Base-by-base conservation (phyloP, 1,139 yeast species). In the Scheffersomyces cryptocercus region DNA sequence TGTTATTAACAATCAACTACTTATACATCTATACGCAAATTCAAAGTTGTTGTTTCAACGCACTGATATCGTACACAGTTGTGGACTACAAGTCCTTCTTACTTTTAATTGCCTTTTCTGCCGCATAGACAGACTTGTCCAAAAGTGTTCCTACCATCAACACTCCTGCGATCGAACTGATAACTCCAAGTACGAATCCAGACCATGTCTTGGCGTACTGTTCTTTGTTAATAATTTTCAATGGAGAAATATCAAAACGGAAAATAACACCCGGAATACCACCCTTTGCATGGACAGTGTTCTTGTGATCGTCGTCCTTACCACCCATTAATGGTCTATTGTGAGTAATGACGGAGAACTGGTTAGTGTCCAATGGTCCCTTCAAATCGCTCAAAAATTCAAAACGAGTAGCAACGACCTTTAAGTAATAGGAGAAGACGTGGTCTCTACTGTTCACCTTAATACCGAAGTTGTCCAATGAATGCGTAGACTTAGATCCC, bases 101-200 rank as follows among this genome's bases (percentile, higher is more conserved):
- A 28, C 87, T 82, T 64, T 81, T 77, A 31, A 91, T 68, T 9
- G 85, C 89, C 62, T 82, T 82, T 61, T 89, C 93, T 1, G 97
- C 97, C 16, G 88, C 95, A 81, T 89, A 90, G 8, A 89, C 87
- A 3, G 95, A 84, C 50, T 91, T 78, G 63, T 93, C 99, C 39
- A 91, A 66, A 37, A 91, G 80, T 0, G 97, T 85, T 6, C 96
- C 98, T 15, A 93, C 91, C 43, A 97, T 93, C 47, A 93, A 73
- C 9, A 93, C 93, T 35, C 98, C 98, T 8, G 98, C 98, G 37
- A 91, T 78, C 9, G 95, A 88, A 48, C 96, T 85, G 53, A 93
- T 80, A 37, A 88, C 88, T 33, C 95, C 91, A 52, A 93, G 75
- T 34, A 91, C 63, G 60, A 93, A 91, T 3, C 93, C 88, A 26